Conservation (phyloP, 306 rosid species). For the Citrullus amarus region DNA sequence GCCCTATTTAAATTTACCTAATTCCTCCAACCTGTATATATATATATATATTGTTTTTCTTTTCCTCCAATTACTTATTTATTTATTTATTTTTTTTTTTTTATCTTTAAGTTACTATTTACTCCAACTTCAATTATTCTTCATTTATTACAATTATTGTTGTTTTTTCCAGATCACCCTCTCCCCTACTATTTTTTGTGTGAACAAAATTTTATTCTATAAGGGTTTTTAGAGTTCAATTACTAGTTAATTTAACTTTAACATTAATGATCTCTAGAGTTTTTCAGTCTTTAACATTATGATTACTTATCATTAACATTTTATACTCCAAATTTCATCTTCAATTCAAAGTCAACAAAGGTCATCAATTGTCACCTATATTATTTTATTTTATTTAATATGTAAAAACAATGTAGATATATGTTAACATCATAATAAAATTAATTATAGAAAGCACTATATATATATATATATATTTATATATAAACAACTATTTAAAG, state of each 20-base stretch:
- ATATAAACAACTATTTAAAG: neutral
- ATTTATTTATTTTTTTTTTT: no score
- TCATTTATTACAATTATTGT: neutral
- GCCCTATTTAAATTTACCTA: conserved; percentile 1
- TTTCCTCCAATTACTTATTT: neutral
- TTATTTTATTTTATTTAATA: neutral
- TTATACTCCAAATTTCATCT: neutral
- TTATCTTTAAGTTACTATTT: neutral
- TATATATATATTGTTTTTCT: neutral
- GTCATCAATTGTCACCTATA: neutral
- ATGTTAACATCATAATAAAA: neutral
- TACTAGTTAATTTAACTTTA: neutral
- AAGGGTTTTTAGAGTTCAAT: neutral
- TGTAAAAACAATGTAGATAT: neutral
- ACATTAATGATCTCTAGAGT: neutral
- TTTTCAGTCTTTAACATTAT: neutral
- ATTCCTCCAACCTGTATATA: neutral
- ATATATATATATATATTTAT: neutral
- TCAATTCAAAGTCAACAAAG: neutral
- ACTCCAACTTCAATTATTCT: neutral
- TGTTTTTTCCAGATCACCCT: neutral
- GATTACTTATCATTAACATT: neutral
- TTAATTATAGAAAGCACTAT: neutral
- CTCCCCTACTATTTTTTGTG: neutral
- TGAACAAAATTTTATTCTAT: neutral